Base-by-base conservation (phyloP, 441 rosid species). In the Macaranga tanarius region DNA sequence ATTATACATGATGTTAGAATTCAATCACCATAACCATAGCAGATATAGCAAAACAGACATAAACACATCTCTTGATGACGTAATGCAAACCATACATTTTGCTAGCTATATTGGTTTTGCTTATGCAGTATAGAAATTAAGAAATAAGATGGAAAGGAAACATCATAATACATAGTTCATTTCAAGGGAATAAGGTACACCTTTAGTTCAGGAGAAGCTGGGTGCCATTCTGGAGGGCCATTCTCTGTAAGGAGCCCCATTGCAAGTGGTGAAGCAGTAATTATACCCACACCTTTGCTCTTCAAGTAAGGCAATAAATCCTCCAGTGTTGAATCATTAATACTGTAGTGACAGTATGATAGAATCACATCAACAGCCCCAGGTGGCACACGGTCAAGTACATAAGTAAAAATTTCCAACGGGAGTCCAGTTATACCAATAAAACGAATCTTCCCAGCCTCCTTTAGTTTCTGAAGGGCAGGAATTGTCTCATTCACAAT, bases 151-250 rank as follows among this genome's bases (percentile, higher is more conserved):
- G 45, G 62, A 34, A 26, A 56, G 54, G 19, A 44, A 17, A 16
- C 15, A 11, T 61, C 10, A 31, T 31, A 31, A 31, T 4, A 22
- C 38, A n/a, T n/a, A 31, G 6, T 22, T 55, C 19, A 74, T 67
- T 25, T 0, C 55, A 38, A 20, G 73, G 50, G 67, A 56, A 73
- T 52, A 75, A 60, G 22, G 51, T 74, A 69, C 51, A 90, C 98
- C 92, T 91, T 91, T 70, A 95, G 81, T 75, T 95, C 96, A 26
- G 86, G 82, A 15, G 96, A 82, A 67, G 98, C 98, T 28, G 99
- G 98, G 81, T 95, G 99, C 93, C 99, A 91, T 76, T 88, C 95
- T 15, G 99, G 99, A 42, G 97, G 96, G 68, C 98, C 99, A 65
- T 76, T 84, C 68, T 90, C 96, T 0, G 97, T 93, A 23, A 91